Percentiles rank a stretch among this genome's conserved stretches.
These are phyloP conservation scores for Scleroderma citrinum DNA, from an alignment of 768 basidiomycete species.

Conservation along the genomic window DNA sequence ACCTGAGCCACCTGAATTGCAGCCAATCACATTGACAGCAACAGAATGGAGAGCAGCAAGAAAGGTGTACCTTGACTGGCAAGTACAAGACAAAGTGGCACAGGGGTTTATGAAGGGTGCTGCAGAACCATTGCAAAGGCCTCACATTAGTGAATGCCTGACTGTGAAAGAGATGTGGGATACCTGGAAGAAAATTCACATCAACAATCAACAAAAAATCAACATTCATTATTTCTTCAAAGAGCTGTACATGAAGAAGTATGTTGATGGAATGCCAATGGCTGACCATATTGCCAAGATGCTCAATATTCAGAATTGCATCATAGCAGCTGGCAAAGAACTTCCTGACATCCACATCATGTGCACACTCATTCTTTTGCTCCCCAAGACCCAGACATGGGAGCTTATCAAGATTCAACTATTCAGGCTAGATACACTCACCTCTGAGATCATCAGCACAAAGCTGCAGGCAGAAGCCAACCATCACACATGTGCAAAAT, in stretches of 20 bases:
- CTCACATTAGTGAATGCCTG: background rate
- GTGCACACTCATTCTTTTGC: slow-evolving; percentile 4
- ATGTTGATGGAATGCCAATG: slow-evolving; percentile 5
- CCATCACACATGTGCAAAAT: background rate
- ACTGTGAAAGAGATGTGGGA: slow-evolving; percentile 4
- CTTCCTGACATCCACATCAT: slow-evolving; percentile 1
- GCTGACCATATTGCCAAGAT: slow-evolving; percentile 9
- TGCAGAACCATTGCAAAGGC: slow-evolving; percentile 6
- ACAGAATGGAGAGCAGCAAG: background rate
- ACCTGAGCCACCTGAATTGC: background rate
- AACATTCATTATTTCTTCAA: slow-evolving; percentile 10
- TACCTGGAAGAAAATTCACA: background rate
- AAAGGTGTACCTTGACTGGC: slow-evolving; percentile 7
- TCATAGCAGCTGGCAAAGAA: slow-evolving; percentile 5
- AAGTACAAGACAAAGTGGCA: slow-evolving; percentile 2
- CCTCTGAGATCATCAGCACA: slow-evolving; percentile 2
- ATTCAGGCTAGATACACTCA: background rate
- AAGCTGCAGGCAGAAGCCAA: slow-evolving; percentile 5
- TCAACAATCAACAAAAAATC: slow-evolving; percentile 9
- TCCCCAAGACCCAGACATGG: slow-evolving; percentile 3
- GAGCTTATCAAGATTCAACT: background rate
- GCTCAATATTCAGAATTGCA: slow-evolving; percentile 6
- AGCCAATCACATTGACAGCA: background rate
- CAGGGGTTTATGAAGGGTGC: slow-evolving; percentile 7
- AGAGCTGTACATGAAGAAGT: slow-evolving; percentile 9